Evolutionary conservation across 2,329 filamentous ascomycete genomes (phyloP), one percentile per base, ranked within the genome.

Genomic region (Aurifilum marmelostoma): DNA sequence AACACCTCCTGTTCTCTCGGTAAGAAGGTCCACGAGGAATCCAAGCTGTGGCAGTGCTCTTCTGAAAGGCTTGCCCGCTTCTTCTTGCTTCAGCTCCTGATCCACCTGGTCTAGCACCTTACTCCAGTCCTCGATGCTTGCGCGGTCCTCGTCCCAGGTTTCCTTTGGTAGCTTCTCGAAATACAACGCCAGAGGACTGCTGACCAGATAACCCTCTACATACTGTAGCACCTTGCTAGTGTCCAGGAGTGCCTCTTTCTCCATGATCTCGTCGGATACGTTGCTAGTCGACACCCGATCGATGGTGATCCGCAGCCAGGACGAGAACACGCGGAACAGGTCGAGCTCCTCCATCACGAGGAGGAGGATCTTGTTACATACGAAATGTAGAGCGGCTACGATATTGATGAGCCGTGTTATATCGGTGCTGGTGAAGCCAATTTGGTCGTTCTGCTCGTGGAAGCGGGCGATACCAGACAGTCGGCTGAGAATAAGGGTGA

Each of bases 391-490:
- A 71, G 90, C 92, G 68, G 91, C 88, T 37, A 95, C 82, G 11
- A 89, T 89, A 70, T 96, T 91, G 70, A 91, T 83, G 47, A 92
- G 82, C 43, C 86, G 86, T 71, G 84, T 89, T 62, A 93, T 85
- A 73, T 91, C 87, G 2, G 82, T 78, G 21, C 84, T 86, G 18
- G 88, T 87, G 68, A 94, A 88, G 2, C 91, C 92, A 52, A 92
- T 86, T 62, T 88, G 85, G 68, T 88, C 85, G 63, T 87, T 85
- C 41, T 86, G 82, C 69, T 91, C 90, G 76, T 95, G 88, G 74
- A 94, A 97, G 70, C 88, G 89, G 3, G 94, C 93, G 16, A 98
- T 87, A 0, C 96, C 95, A 29, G 92, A 88, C 1, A 99, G 86
- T 16, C 93, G 90, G 73, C 91, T 93, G 37, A 97, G 86, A 41